phyloP scores from a whole-genome alignment of 352 stramenopile species.

The Globisporangium perplexum region DNA sequence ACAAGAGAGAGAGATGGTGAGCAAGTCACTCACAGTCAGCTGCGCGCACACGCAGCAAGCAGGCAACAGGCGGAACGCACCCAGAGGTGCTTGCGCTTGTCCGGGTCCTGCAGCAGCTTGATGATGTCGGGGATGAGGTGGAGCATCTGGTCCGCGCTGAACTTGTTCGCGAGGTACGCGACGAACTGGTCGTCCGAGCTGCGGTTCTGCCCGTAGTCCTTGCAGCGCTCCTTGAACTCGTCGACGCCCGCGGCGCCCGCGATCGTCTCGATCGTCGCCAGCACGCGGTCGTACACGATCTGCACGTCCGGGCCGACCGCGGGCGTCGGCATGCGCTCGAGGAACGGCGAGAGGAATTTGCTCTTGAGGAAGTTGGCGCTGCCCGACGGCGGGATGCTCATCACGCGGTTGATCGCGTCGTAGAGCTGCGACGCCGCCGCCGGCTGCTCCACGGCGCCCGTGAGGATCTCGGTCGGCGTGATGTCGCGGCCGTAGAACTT shows the following conservation, averaged over 20 bases:
- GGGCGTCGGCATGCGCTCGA: constrained; percentile 66
- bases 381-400: constrained; percentile 64
- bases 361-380: constrained; percentile 42
- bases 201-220: constrained; percentile 82
- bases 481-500: constrained; percentile 88
- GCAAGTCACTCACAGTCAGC: not conserved
- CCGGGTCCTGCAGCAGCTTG: constrained; percentile 74
- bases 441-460: constrained; percentile 73
- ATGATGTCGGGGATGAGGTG: constrained; percentile 76
- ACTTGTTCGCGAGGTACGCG: constrained; percentile 62
- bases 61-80: too few species aligned
- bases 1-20: constrained; percentile 8
- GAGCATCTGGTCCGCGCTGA: constrained; percentile 63
- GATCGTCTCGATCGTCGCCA: constrained; percentile 63
- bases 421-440: constrained; percentile 78
- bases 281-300: constrained; percentile 80
- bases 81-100: constrained; percentile 84
- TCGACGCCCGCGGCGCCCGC: constrained; percentile 52
- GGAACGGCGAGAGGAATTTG: constrained; percentile 61
- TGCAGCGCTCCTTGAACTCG: constrained; percentile 83
- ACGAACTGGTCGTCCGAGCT: constrained; percentile 69
- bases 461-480: constrained; percentile 79
- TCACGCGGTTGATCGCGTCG: constrained; percentile 69
- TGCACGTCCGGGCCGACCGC: constrained; percentile 73
- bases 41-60: too few species aligned